These are phyloP conservation scores for Plasmodium gaboni DNA, from an alignment of 169 alveolate species.

Conservation along the genomic window DNA sequence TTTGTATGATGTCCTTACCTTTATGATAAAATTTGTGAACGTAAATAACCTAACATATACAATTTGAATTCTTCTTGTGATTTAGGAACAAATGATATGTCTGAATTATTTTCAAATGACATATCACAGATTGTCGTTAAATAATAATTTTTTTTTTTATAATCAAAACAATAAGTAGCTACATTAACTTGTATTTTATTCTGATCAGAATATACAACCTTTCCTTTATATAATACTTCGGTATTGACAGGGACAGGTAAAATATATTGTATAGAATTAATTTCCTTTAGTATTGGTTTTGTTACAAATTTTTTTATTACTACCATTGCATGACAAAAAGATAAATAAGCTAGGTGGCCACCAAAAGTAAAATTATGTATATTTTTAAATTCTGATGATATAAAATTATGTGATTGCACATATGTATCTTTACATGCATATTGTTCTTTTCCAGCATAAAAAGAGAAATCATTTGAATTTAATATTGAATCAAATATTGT, in stretches of 20 bases:
- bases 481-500: constrained; percentile 21
- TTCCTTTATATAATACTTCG: constrained; percentile 46
- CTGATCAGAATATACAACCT: constrained; percentile 46
- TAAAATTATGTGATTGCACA: constrained; percentile 42
- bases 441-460: constrained; percentile 27
- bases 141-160: constrained; percentile 30
- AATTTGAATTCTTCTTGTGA: constrained; percentile 49
- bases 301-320: constrained; percentile 26
- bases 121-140: constrained; percentile 60
- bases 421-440: constrained; percentile 52
- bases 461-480: constrained; percentile 12
- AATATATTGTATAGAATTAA: constrained; percentile 55
- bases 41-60: constrained; percentile 24
- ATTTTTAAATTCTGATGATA: constrained; percentile 67
- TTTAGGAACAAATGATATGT: constrained; percentile 43
- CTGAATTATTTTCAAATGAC: constrained; percentile 59
- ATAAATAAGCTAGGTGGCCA: constrained; percentile 48
- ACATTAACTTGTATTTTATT: constrained; percentile 45
- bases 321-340: constrained; percentile 71
- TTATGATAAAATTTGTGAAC: constrained; percentile 42
- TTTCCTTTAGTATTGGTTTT: constrained; percentile 35
- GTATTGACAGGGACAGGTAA: constrained; percentile 59
- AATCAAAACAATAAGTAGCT: constrained; percentile 54
- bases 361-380: constrained; percentile 72
- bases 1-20: too few species aligned